A percentile compares a stretch with the other conserved stretches of the same genome.
Conservation (phyloP, 192 early-diverging fungal species). For the Coemansia sp. region DNA sequence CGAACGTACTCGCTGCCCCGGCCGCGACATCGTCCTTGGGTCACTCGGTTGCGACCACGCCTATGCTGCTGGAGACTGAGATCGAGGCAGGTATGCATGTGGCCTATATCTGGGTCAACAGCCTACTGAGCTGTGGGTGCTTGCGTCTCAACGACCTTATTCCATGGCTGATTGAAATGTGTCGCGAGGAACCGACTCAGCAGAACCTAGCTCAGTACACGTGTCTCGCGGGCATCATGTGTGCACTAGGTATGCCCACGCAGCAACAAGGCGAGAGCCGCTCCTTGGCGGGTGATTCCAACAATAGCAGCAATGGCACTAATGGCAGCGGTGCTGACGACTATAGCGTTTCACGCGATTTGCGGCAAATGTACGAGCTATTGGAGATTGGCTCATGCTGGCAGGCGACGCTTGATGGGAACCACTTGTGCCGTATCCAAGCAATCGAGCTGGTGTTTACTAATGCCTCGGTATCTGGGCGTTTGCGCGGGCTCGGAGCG, state of each 20-base stretch:
- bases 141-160: constrained; percentile 34
- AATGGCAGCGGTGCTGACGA: neutral
- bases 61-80: constrained; percentile 13
- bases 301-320: neutral
- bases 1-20: neutral
- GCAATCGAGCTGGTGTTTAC: constrained; percentile 46
- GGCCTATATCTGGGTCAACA: constrained; percentile 22
- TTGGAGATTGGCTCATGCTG: constrained; percentile 25
- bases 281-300: neutral
- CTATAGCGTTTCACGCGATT: neutral
- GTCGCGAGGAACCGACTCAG: constrained; percentile 10
- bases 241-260: constrained; percentile 27
- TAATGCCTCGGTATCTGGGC: constrained; percentile 29
- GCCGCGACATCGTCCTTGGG: neutral
- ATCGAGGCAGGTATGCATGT: constrained; percentile 19
- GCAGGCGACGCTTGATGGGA: constrained; percentile 20
- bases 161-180: constrained; percentile 35
- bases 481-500: constrained; percentile 17
- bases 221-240: constrained; percentile 29
- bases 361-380: constrained; percentile 21
- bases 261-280: neutral
- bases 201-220: constrained; percentile 19
- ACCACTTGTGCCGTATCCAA: constrained; percentile 24
- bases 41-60: constrained; percentile 2
- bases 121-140: constrained; percentile 29